Percentiles rank a stretch among this genome's conserved stretches.
Conservation (phyloP, 148 eudicot species). For the Rhododendron henanense region DNA sequence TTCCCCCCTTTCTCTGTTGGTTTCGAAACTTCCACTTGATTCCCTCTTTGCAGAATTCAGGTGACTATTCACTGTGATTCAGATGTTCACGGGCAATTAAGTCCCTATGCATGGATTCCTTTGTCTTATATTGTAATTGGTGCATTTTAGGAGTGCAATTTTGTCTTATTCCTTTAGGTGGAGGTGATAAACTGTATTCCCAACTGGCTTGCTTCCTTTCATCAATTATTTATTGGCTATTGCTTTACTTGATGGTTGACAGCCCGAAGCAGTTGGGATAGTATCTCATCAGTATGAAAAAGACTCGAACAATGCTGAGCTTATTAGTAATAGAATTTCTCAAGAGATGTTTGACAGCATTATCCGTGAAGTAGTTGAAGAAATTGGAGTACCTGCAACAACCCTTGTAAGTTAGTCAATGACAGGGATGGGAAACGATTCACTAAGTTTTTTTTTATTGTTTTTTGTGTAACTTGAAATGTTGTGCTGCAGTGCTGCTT, state of each 20-base stretch:
- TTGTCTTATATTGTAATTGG: no score
- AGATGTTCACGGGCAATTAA: not conserved
- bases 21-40: not conserved
- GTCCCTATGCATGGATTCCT: not conserved
- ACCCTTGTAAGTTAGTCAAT: constrained; percentile 55
- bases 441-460: not conserved
- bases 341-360: constrained; percentile 96
- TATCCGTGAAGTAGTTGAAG: constrained; percentile 86
- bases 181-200: not conserved
- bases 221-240: not conserved
- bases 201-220: not conserved
- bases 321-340: constrained; percentile 42
- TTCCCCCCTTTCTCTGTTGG: not conserved
- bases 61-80: not conserved
- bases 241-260: constrained; percentile 20
- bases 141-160: not conserved
- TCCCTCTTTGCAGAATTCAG: not conserved
- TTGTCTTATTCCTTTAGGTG: not conserved
- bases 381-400: constrained; percentile 74
- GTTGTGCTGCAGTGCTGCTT: constrained; percentile 30
- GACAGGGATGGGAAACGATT: constrained; percentile 3
- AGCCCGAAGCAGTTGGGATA: constrained; percentile 83
- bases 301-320: constrained; percentile 23
- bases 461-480: not conserved
- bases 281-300: constrained; percentile 30